Percentiles rank a stretch among this genome's conserved stretches.
Evolutionary conservation across 1,284 basidiomycete species (phyloP).

Genomic region (Ganoderma lucidum): DNA sequence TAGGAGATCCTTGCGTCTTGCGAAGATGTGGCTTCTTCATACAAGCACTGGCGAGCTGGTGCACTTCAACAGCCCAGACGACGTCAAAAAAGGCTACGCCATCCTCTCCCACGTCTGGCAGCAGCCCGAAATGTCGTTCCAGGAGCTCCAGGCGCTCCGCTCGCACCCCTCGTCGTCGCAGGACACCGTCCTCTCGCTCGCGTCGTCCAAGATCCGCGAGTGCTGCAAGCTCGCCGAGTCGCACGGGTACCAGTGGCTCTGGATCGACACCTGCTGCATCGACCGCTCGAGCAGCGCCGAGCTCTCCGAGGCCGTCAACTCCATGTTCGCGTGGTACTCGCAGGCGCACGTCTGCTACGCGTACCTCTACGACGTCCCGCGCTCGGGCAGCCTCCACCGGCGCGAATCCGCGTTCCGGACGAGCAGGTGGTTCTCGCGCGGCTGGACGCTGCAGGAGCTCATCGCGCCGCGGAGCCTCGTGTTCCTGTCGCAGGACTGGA

Average conservation of each 20-base stretch:
- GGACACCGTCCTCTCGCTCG: conserved; percentile 13
- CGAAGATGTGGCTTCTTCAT: conserved; percentile 27
- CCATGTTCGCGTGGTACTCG: conserved; percentile 29
- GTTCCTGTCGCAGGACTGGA: conserved; percentile 28
- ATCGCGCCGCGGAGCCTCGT: conserved; percentile 28
- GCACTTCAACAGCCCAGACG: conserved; percentile 25
- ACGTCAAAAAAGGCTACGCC: conserved; percentile 30
- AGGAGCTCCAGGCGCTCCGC: conserved; percentile 24
- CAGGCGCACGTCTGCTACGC: conserved; percentile 24
- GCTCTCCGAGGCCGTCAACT: conserved; percentile 32
- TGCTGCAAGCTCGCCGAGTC: conserved; percentile 27
- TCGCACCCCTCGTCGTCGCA: background rate
- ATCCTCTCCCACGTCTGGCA: conserved; percentile 32
- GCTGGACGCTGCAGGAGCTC: conserved; percentile 32
- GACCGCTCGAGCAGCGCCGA: conserved; percentile 30
- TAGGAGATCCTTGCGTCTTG: background rate
- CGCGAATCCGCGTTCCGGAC: conserved; percentile 15
- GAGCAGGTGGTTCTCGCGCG: conserved; percentile 31
- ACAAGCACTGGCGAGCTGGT: conserved; percentile 25
- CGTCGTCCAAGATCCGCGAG: conserved; percentile 22
- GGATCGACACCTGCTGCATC: conserved; percentile 34
- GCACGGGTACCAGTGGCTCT: conserved; percentile 31
- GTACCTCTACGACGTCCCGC: conserved; percentile 23
- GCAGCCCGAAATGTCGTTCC: conserved; percentile 28
- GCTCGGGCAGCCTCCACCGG: background rate